Evolutionary conservation across 2,329 filamentous ascomycete species (phyloP), one percentile per base, ranked within the genome.

Genomic region (Xylaria polymorpha): DNA sequence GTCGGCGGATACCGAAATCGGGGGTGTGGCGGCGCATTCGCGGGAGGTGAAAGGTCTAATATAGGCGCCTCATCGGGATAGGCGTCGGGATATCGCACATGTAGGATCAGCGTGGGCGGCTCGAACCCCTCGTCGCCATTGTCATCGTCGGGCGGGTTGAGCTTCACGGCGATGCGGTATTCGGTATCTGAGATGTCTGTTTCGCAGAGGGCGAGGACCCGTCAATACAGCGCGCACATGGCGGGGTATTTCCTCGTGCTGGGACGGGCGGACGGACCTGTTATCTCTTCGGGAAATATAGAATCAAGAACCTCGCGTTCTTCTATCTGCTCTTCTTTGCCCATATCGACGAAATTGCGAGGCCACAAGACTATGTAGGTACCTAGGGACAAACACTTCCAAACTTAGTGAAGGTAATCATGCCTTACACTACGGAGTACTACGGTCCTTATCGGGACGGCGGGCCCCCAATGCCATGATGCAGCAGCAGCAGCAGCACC

Each of bases 251-350:
- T 18, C 18, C 14, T 46, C 51, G 53, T 56, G 55, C n/a, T 32
- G n/a, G 2, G 48, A 32, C 8, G 48, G 46, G 14, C 10, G 50
- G 18, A 74, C 74, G 50, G 77, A 95, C 94, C 92, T 87, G 91
- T 95, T 75, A 99, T 97, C 83, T 99, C 96, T 69, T 99, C 95
- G 1, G 96, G 94, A 75, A 98, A 99, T 78, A 99, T 99, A 70
- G 95, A 98, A 79, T 97, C 94, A 79, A 99, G 93, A 76, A 99
- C 95, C 82, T 99, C 96, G 71, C 94, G 91, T 87, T 99, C 96
- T 83, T 99, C 96, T 73, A 91, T 84, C 81, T 99, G 96, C 70
- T 99, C 96, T 85, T 98, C 95, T 79, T 83, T 86, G 59, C 89
- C 89, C 89, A 91, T 91, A 8, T 71, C 83, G 74, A 25, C 51